A percentile compares a stretch with the other conserved stretches of the same genome.
Conservation (phyloP, 1,139 yeast genomes). For the Zhuliangozyma parablackwelliae region DNA sequence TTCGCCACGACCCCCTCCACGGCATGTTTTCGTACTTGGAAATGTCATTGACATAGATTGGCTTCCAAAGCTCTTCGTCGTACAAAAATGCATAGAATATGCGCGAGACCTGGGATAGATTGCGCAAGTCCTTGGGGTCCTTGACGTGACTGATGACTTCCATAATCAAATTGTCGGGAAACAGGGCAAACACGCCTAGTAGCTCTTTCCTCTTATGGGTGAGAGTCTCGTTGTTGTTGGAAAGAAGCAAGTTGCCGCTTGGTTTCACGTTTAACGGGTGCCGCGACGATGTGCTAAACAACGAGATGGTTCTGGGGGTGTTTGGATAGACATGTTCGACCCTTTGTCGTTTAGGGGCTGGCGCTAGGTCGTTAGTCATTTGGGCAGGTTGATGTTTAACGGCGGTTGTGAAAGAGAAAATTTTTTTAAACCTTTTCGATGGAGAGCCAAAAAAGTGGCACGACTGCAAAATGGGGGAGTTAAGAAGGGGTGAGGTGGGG, state of each 20-base stretch:
- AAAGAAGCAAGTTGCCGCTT: constrained; percentile 52
- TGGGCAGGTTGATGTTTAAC: not conserved
- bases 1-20: constrained; percentile 83
- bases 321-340: constrained; percentile 11
- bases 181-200: constrained; percentile 49
- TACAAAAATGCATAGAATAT: constrained; percentile 66
- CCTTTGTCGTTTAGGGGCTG: constrained; percentile 10
- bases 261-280: constrained; percentile 81
- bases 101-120: constrained; percentile 56
- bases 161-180: constrained; percentile 59
- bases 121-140: constrained; percentile 41
- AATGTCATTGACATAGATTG: constrained; percentile 37
- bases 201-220: constrained; percentile 24
- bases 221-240: constrained; percentile 14
- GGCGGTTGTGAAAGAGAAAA: constrained; percentile 1
- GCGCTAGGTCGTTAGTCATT: constrained; percentile 1
- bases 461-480: too few relatives aligned
- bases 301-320: constrained; percentile 19
- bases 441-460: not conserved
- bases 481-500: too few relatives aligned
- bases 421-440: not conserved
- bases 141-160: constrained; percentile 43
- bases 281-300: constrained; percentile 19
- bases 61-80: constrained; percentile 79
- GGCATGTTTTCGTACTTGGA: constrained; percentile 12